Evolutionary conservation across 2,329 filamentous ascomycete species (phyloP).

Genomic region (Pestalotiopsis fici): DNA sequence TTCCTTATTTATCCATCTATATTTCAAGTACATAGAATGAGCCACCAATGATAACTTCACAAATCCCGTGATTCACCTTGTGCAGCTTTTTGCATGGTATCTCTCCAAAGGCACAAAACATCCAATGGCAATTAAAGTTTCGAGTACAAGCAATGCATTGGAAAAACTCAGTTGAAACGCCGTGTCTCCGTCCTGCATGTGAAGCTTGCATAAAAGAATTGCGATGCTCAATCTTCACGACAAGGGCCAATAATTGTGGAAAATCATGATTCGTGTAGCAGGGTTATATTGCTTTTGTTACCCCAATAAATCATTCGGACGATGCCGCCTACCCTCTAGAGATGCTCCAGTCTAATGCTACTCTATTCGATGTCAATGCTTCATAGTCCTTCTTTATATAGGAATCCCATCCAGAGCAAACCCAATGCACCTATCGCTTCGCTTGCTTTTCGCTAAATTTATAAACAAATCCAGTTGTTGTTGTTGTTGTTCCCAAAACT

Average conservation of each 20-base stretch:
- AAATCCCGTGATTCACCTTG: neutral
- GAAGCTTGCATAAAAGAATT: neutral
- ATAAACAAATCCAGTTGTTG: neutral
- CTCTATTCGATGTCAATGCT: slow-evolving; percentile 3
- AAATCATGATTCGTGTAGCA: too few species aligned
- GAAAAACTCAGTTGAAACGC: too few species aligned
- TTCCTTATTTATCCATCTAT: too few species aligned
- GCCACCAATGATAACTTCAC: too few species aligned
- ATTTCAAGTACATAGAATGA: too few species aligned
- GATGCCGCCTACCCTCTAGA: neutral
- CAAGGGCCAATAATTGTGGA: neutral
- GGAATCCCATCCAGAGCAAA: neutral
- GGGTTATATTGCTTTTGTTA: neutral
- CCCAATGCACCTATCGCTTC: slow-evolving; percentile 7
- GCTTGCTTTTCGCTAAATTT: neutral
- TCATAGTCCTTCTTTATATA: neutral
- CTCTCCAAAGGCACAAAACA: too few species aligned
- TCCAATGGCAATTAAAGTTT: too few species aligned
- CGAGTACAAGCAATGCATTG: too few species aligned
- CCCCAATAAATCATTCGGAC: neutral
- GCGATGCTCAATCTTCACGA: neutral
- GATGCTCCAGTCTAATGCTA: neutral
- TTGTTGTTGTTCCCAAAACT: neutral
- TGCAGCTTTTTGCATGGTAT: neutral
- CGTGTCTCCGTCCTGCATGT: too few species aligned